Conservation (phyloP, 148 eudicot genomes). For the Spergularia bocconei region DNA sequence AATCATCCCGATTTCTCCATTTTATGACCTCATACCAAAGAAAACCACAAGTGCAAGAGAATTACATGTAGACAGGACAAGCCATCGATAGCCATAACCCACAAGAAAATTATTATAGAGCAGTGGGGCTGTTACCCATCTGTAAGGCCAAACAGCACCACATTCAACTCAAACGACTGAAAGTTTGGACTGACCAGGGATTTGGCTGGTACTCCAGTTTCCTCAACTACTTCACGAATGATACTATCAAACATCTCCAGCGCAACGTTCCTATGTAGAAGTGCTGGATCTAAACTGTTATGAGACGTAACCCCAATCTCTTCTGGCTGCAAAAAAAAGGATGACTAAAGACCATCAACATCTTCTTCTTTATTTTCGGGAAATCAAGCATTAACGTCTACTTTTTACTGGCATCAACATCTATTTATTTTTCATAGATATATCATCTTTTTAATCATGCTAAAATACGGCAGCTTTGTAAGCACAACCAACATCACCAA, state of each 20-base stretch:
- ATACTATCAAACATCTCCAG: slow-evolving; percentile 96
- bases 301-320: slow-evolving; percentile 62
- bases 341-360: background rate
- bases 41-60: background rate
- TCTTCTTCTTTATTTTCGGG: background rate
- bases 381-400: too few species aligned
- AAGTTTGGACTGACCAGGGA: slow-evolving; percentile 56
- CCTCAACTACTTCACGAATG: slow-evolving; percentile 87
- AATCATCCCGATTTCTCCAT: too few species aligned
- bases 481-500: background rate
- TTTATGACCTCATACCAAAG: background rate
- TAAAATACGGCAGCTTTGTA: background rate
- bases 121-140: background rate
- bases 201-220: slow-evolving; percentile 74
- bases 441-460: background rate
- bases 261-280: slow-evolving; percentile 45
- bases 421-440: too few species aligned
- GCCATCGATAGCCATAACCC: too few species aligned
- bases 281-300: slow-evolving; percentile 29
- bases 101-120: background rate
- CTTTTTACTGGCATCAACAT: too few species aligned
- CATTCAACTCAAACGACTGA: background rate
- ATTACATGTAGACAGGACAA: background rate
- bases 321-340: slow-evolving; percentile 55
- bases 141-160: background rate